These are phyloP conservation scores for Ogataea pignaliae DNA, from an alignment of 805 yeast genomes.

Conservation along the genomic window DNA sequence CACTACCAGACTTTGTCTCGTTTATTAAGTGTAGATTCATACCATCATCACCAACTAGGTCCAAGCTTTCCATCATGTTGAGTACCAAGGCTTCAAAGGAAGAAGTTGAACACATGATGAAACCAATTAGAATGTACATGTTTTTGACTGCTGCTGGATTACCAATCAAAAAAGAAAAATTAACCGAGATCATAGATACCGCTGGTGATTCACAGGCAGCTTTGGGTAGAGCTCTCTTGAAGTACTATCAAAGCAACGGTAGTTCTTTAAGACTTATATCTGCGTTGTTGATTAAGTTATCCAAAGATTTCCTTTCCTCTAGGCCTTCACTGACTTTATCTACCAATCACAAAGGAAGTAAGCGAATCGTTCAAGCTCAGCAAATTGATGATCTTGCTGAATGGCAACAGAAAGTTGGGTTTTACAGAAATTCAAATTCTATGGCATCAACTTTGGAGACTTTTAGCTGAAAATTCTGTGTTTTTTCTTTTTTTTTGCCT, in stretches of 20 bases:
- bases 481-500: not conserved
- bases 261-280: slow-evolving; percentile 23
- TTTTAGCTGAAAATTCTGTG: not conserved
- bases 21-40: slow-evolving; percentile 36
- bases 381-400: slow-evolving; percentile 7
- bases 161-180: slow-evolving; percentile 36
- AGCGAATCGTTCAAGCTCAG: not conserved
- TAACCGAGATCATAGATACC: slow-evolving; percentile 34
- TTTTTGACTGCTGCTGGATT: slow-evolving; percentile 46
- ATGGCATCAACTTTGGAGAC: slow-evolving; percentile 4
- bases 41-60: slow-evolving; percentile 30
- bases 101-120: slow-evolving; percentile 32
- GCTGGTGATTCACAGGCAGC: slow-evolving; percentile 34
- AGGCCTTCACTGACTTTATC: not conserved
- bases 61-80: slow-evolving; percentile 41
- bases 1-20: slow-evolving; percentile 27
- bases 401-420: slow-evolving; percentile 22
- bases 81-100: slow-evolving; percentile 33
- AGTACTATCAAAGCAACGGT: slow-evolving; percentile 39
- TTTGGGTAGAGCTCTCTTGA: slow-evolving; percentile 38
- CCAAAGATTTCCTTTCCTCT: slow-evolving; percentile 11
- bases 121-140: slow-evolving; percentile 37
- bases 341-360: not conserved
- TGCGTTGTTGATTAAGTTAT: slow-evolving; percentile 18
- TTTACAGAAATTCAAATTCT: slow-evolving; percentile 3